A percentile compares a stretch with the other conserved stretches of the same genome.
Evolutionary conservation across 116 monocot species (phyloP).

Genomic region (Iris pallida): DNA sequence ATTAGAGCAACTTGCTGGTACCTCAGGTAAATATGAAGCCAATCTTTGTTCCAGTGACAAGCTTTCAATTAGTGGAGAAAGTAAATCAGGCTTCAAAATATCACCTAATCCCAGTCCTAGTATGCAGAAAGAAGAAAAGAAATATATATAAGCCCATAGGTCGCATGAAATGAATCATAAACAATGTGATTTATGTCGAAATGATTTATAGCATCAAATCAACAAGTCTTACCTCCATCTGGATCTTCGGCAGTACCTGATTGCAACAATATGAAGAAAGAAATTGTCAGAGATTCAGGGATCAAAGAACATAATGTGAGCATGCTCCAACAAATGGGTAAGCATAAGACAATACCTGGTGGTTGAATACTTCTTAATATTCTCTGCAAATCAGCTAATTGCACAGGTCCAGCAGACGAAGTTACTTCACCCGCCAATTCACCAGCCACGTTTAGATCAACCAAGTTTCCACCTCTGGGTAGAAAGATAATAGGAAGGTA

Average conservation of each 20-base stretch:
- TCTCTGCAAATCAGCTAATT: constrained; percentile 83
- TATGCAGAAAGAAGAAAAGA: constrained; percentile 4
- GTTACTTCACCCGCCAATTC: constrained; percentile 63
- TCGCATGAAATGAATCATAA: no score
- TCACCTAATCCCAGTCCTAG: constrained; percentile 82
- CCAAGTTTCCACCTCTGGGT: constrained; percentile 73
- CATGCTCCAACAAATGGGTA: constrained; percentile 1
- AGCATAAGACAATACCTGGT: constrained; percentile 37
- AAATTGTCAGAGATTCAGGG: constrained; percentile 2
- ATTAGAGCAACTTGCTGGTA: constrained; percentile 9
- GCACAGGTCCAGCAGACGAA: constrained; percentile 80
- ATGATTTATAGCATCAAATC: no score
- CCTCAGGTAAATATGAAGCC: constrained; percentile 85
- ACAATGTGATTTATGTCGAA: no score
- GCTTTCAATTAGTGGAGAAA: constrained; percentile 66
- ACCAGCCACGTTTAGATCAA: constrained; percentile 52
- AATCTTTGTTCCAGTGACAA: constrained; percentile 61
- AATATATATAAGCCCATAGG: neutral
- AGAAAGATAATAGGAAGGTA: neutral
- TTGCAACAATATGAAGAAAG: constrained; percentile 2
- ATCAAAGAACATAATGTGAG: neutral
- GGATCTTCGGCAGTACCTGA: constrained; percentile 55
- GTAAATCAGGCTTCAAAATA: constrained; percentile 89
- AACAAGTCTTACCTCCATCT: constrained; percentile 53
- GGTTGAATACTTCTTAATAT: constrained; percentile 66